Conservation (phyloP, 1,284 basidiomycete genomes). For the Ustilago shanxiensis region DNA sequence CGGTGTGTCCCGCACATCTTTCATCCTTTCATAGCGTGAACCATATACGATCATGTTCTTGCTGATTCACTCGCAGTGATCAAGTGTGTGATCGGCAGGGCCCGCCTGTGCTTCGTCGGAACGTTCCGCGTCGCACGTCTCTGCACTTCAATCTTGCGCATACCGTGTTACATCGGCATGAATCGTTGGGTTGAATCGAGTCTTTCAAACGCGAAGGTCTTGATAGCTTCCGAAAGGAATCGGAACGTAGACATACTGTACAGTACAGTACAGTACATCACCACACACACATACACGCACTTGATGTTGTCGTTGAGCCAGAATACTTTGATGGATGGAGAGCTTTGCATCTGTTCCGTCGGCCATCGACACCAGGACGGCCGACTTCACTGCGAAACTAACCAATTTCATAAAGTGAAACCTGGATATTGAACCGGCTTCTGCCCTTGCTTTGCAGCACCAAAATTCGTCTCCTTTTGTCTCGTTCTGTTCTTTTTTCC, state of each 20-base stretch:
- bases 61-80: neutral
- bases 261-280: too few species aligned
- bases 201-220: neutral
- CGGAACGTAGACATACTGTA: neutral
- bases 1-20: neutral
- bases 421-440: slow-evolving; percentile 1
- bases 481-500: slow-evolving; percentile 7
- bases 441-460: slow-evolving; percentile 2
- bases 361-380: neutral
- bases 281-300: neutral
- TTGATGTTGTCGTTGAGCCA: neutral
- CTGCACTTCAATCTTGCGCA: neutral
- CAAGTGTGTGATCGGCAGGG: neutral
- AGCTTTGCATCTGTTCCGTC: neutral
- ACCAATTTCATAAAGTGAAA: slow-evolving; percentile 1
- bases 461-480: slow-evolving; percentile 7
- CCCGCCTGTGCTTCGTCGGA: neutral
- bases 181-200: neutral
- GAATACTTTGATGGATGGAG: neutral
- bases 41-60: neutral
- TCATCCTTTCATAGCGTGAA: neutral
- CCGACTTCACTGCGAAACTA: neutral
- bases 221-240: neutral
- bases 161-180: neutral
- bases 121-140: neutral